These are phyloP conservation scores for Venturia effusa DNA, from an alignment of 2,329 filamentous ascomycete genomes.

Conservation along the genomic window DNA sequence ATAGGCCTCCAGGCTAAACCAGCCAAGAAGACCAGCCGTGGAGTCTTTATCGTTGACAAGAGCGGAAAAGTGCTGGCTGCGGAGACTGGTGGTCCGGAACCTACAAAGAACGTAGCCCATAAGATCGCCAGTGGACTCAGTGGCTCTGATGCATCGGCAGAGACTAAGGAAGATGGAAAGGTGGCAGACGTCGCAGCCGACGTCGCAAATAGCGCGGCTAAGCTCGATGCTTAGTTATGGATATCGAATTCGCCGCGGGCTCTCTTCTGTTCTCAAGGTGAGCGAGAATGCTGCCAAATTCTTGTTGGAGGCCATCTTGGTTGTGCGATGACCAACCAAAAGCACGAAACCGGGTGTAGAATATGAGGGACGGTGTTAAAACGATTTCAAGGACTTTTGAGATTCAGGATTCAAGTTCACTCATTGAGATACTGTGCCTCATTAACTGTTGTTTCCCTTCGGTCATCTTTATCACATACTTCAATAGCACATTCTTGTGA, in stretches of 20 bases:
- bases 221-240: not conserved
- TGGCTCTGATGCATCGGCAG: not conserved
- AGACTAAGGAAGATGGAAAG: slow-evolving; percentile 26
- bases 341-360: not conserved
- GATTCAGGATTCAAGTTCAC: not conserved
- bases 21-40: slow-evolving; percentile 69
- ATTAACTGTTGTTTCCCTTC: no score
- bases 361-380: not conserved
- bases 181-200: slow-evolving; percentile 27
- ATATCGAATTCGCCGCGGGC: not conserved
- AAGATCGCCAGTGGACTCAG: slow-evolving; percentile 40
- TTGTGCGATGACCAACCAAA: not conserved
- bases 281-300: not conserved
- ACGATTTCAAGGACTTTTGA: not conserved
- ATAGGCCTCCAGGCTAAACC: slow-evolving; percentile 76
- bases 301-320: not conserved
- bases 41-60: slow-evolving; percentile 82
- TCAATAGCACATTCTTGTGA: no score
- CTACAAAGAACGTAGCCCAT: slow-evolving; percentile 67
- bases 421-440: not conserved
- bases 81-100: slow-evolving; percentile 64
- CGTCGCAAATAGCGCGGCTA: slow-evolving; percentile 12
- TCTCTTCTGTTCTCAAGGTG: not conserved
- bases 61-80: slow-evolving; percentile 66
- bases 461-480: no score